These are phyloP conservation scores for Suillus fuscotomentosus DNA, from an alignment of 768 basidiomycete genomes.

Conservation along the genomic window DNA sequence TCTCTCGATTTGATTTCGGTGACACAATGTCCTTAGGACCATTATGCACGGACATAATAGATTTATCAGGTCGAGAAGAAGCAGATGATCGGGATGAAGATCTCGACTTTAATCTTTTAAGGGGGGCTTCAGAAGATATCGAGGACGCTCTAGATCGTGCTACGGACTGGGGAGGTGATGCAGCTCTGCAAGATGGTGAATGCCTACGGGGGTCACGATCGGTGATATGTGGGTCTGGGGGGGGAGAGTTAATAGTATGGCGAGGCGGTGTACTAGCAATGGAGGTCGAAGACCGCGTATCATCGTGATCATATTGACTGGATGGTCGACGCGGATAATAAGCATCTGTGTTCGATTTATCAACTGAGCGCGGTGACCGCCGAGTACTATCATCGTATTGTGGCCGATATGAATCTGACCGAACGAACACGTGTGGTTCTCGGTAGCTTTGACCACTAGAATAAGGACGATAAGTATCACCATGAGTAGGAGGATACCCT, in stretches of 20 bases:
- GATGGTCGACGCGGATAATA: slow-evolving; percentile 23
- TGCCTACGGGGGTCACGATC: slow-evolving; percentile 2
- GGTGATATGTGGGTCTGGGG: slow-evolving; percentile 20
- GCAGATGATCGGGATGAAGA: slow-evolving; percentile 59
- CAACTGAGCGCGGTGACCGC: slow-evolving; percentile 27
- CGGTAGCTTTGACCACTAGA: slow-evolving; percentile 33
- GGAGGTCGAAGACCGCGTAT: slow-evolving; percentile 28
- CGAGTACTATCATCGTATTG: slow-evolving; percentile 36
- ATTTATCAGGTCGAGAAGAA: slow-evolving; percentile 18
- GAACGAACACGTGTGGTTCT: slow-evolving; percentile 36
- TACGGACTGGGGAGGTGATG: slow-evolving; percentile 18
- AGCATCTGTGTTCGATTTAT: slow-evolving; percentile 27
- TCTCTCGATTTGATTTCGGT: background rate
- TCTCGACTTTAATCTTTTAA: slow-evolving; percentile 39
- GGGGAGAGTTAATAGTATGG: slow-evolving; percentile 19
- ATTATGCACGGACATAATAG: slow-evolving; percentile 27
- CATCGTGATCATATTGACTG: slow-evolving; percentile 22
- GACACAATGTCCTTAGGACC: background rate
- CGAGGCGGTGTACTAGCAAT: slow-evolving; percentile 34
- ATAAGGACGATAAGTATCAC: slow-evolving; percentile 53
- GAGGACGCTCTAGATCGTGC: slow-evolving; percentile 28
- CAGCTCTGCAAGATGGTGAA: slow-evolving; percentile 9
- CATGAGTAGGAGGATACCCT: slow-evolving; percentile 31
- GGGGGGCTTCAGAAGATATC: slow-evolving; percentile 27
- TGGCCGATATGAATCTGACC: slow-evolving; percentile 54